Base-by-base conservation (phyloP, 2,329 filamentous ascomycete genomes). In the Rutstroemia sp. region DNA sequence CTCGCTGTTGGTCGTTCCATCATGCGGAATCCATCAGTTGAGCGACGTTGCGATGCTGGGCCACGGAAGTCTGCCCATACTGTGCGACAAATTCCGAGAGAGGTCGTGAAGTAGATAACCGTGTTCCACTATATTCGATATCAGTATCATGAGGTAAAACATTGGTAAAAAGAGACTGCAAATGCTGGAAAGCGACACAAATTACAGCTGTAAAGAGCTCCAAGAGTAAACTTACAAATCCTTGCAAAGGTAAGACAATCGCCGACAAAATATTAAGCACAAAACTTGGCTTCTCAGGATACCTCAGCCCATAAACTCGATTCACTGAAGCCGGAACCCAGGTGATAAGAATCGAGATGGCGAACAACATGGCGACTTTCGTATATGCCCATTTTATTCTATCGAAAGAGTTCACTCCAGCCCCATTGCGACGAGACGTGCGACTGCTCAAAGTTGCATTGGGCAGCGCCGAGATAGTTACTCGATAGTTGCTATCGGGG, bases 281-380 rank as follows among this genome's bases (percentile, higher is more conserved):
- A 41, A 83, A 79, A 5, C 75, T 77, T 0, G 77, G 71, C 1
- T 74, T 58, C 19, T 78, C 69, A 0, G 78, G 74, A 63, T 85
- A 75, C 8, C 82, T 75, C 12, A 91, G 75, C 2, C 82, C 82
- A 70, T 88, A 90, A 4, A 92, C 79, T 14, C 90, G 79, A 68
- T 94, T 94, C 54, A 86, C 78, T 34, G 83, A 87, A 2, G 87
- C 89, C 1, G 82, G 90, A 53, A 92, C 82, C 86, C 86, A 89
- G 2, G 86, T 88, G 34, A 89, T 79, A 38, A 88, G 74, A 42
- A 89, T 77, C 0, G 85, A 85, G 0, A 83, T 78, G 68, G 88
- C 88, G 75, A 89, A 88, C 4, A 89, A 76, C 44, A 88, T 74
- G 0, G 86, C 80, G 52, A 83, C 85, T 64, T 86, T 86, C 51